Evolutionary conservation across 1,284 basidiomycete genomes (phyloP).

Genomic region (Naganishia cerealis): DNA sequence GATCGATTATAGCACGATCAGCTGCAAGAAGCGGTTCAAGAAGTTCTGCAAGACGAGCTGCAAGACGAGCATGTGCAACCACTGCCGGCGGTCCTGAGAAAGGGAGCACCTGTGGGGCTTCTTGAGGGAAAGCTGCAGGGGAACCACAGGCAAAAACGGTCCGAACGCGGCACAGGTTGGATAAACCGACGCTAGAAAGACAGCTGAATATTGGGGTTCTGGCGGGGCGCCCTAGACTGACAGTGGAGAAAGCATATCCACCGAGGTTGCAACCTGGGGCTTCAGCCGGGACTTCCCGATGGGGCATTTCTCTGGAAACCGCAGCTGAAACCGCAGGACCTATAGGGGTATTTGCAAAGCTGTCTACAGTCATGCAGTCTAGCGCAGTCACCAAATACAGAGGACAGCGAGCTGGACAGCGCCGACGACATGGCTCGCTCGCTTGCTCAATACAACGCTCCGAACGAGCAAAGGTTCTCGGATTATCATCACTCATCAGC

Average conservation of each 20-base stretch:
- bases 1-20: background rate
- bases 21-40: background rate
- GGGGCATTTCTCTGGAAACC: no score
- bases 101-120: background rate
- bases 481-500: no score
- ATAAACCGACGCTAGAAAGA: background rate
- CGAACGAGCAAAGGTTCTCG: no score
- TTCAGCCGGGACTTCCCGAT: no score
- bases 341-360: no score
- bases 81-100: background rate
- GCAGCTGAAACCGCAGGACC: no score
- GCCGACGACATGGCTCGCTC: no score
- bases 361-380: no score
- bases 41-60: background rate
- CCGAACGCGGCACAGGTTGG: background rate
- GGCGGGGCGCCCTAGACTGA: background rate
- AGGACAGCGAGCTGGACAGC: no score
- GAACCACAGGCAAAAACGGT: no score
- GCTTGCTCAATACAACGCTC: no score
- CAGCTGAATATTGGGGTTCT: background rate
- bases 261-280: background rate
- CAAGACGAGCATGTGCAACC: constrained; percentile 4
- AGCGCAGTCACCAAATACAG: no score
- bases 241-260: background rate
- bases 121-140: background rate